phyloP scores from a whole-genome alignment of 768 basidiomycete species.

The Sarcodon sp. region DNA sequence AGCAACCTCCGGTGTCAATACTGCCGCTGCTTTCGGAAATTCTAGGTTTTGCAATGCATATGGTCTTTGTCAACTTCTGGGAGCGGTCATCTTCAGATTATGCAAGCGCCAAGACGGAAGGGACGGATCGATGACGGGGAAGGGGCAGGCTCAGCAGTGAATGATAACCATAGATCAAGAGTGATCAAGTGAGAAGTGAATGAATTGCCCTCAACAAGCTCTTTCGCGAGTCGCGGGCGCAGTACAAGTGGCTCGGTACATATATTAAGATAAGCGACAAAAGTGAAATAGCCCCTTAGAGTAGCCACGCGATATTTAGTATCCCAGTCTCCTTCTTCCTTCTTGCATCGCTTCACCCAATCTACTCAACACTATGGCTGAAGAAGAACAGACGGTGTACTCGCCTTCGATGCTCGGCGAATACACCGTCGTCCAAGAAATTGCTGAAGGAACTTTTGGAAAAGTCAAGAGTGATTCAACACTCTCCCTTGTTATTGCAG shows the following conservation, averaged over 20 bases:
- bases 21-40: background rate
- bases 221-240: too few species aligned
- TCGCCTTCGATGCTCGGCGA: slow-evolving; percentile 75
- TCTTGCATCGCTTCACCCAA: background rate
- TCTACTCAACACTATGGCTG: slow-evolving; percentile 11
- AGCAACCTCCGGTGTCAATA: background rate
- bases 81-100: too few species aligned
- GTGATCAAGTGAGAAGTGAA: too few species aligned
- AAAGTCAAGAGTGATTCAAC: slow-evolving; percentile 80
- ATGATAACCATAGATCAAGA: too few species aligned
- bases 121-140: too few species aligned
- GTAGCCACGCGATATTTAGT: slow-evolving; percentile 5
- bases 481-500: background rate
- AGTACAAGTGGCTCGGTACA: too few species aligned
- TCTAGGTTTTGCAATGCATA: background rate
- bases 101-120: too few species aligned
- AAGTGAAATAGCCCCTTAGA: slow-evolving; percentile 1
- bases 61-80: background rate
- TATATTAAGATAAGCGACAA: background rate
- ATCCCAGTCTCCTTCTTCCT: background rate
- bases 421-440: slow-evolving; percentile 77
- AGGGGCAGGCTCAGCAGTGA: too few species aligned
- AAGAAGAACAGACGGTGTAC: slow-evolving; percentile 18
- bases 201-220: too few species aligned
- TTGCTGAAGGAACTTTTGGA: slow-evolving; percentile 96